Evolutionary conservation across 78 protist genomes (phyloP).

Genomic region (Ministeria vibrans): DNA sequence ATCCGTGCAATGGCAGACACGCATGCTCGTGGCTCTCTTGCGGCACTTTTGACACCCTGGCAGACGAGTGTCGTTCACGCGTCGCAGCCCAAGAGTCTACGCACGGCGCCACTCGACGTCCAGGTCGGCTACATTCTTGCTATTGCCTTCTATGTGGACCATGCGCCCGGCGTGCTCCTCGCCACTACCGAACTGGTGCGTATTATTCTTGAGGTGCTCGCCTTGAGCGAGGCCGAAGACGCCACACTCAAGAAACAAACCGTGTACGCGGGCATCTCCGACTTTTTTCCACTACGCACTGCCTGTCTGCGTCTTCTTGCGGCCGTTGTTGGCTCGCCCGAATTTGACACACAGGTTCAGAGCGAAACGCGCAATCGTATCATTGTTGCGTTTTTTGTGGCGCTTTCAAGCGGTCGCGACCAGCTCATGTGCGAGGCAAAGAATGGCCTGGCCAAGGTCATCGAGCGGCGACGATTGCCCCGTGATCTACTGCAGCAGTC

Average conservation of each 20-base stretch:
- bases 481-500: slow-evolving; percentile 72
- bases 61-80: background rate
- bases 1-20: background rate
- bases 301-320: background rate
- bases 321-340: background rate
- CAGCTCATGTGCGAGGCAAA: background rate
- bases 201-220: background rate
- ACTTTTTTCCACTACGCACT: background rate
- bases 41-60: background rate
- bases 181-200: background rate
- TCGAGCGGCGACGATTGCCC: slow-evolving; percentile 34
- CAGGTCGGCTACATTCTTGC: background rate
- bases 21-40: background rate
- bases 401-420: background rate
- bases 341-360: background rate
- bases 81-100: background rate
- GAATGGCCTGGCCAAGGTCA: slow-evolving; percentile 8
- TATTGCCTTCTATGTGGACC: background rate
- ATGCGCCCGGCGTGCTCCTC: background rate
- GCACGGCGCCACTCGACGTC: background rate
- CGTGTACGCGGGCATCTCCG: background rate
- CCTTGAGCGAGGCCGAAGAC: background rate
- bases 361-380: background rate
- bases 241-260: background rate
- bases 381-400: slow-evolving; percentile 20